These are phyloP conservation scores for Posidonia oceanica DNA, from an alignment of 116 monocot species.

Conservation along the genomic window DNA sequence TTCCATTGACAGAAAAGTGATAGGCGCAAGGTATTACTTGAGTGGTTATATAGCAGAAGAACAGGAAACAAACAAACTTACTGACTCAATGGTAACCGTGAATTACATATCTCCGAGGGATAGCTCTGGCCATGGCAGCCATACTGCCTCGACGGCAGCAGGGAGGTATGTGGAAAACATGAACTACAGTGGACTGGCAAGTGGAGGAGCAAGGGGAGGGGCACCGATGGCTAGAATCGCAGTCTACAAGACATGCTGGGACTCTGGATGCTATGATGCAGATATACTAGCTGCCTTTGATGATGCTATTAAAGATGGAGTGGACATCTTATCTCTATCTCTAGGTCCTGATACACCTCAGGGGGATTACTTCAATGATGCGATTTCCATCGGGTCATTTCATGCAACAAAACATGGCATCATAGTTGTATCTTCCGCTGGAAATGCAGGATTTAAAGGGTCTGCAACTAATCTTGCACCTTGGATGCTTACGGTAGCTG, in stretches of 20 bases:
- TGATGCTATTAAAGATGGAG: conserved; percentile 74
- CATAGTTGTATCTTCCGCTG: conserved; percentile 71
- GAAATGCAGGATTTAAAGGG: conserved; percentile 58
- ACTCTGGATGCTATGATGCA: conserved; percentile 73
- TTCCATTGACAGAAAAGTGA: conserved; percentile 45
- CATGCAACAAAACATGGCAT: conserved; percentile 67
- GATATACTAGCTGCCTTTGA: conserved; percentile 76
- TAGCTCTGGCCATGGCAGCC: conserved; percentile 70
- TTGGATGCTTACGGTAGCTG: conserved; percentile 86
- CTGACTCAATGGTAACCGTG: conserved; percentile 6
- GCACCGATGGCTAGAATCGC: conserved; percentile 76
- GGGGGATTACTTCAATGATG: conserved; percentile 71
- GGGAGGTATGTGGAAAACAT: conserved; percentile 57
- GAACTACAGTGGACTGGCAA: conserved; percentile 46
- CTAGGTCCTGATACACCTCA: conserved; percentile 66
- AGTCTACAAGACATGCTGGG: conserved; percentile 82
- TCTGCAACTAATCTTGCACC: conserved; percentile 82
- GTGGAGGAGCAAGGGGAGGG: conserved; percentile 65
- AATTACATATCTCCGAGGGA: conserved; percentile 74
- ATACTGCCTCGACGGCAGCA: conserved; percentile 76
- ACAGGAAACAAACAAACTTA: neutral
- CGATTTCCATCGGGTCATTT: conserved; percentile 80
- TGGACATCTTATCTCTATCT: conserved; percentile 73
- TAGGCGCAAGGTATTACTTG: conserved; percentile 77
- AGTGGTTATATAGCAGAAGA: conserved; percentile 62